These are phyloP conservation scores for Colletotrichum sp. DNA, from an alignment of 2,329 filamentous ascomycete genomes.

Conservation along the genomic window DNA sequence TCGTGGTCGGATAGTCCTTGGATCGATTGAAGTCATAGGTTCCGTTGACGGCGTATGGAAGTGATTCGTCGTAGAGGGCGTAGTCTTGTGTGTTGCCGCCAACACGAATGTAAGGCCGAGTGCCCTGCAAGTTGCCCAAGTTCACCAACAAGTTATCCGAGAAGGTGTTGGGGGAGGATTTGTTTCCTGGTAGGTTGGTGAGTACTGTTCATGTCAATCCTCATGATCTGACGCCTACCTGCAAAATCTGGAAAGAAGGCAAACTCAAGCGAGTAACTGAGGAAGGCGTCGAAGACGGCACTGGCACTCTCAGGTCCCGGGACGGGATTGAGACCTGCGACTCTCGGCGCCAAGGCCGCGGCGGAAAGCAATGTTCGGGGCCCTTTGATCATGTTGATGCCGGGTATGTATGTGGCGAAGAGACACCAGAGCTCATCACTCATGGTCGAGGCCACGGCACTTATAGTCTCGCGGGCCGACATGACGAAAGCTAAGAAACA, in stretches of 20 bases:
- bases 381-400: background rate
- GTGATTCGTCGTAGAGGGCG: conserved; percentile 61
- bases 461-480: background rate
- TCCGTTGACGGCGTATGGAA: conserved; percentile 55
- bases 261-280: conserved; percentile 58
- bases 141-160: conserved; percentile 66
- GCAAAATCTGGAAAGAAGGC: conserved; percentile 58
- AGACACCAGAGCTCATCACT: conserved; percentile 2
- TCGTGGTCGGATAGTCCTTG: conserved; percentile 63
- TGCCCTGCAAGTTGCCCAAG: conserved; percentile 55
- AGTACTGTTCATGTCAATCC: background rate
- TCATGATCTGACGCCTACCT: conserved; percentile 28
- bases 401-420: background rate
- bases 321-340: background rate
- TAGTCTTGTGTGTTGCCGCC: conserved; percentile 74
- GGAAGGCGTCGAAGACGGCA: conserved; percentile 41
- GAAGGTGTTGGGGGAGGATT: conserved; percentile 60
- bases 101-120: conserved; percentile 65
- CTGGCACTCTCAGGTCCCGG: conserved; percentile 6
- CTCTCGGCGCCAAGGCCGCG: background rate
- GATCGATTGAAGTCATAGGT: conserved; percentile 55
- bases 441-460: background rate
- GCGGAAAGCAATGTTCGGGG: background rate
- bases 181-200: conserved; percentile 44
- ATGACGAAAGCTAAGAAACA: background rate